These are phyloP conservation scores for Colletotrichum sp. DNA, from an alignment of 2,329 filamentous ascomycete genomes.

Conservation along the genomic window DNA sequence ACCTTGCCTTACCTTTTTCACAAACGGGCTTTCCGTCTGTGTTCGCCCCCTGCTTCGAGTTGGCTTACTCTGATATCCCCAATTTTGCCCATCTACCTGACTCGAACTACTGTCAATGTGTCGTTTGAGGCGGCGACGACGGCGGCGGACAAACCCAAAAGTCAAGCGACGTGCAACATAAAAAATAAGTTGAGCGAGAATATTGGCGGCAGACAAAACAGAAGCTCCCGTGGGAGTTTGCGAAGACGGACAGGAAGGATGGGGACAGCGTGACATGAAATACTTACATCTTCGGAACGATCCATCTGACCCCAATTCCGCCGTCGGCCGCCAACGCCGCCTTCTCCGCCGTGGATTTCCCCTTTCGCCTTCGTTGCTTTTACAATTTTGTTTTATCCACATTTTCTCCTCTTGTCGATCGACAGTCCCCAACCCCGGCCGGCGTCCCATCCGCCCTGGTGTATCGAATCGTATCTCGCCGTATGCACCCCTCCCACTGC, in stretches of 20 bases:
- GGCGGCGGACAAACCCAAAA: background rate
- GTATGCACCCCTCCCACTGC: constrained; percentile 1
- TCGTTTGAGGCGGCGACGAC: background rate
- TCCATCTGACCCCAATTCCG: background rate
- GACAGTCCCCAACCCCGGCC: background rate
- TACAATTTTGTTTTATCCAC: constrained; percentile 14
- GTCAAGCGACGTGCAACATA: constrained; percentile 1
- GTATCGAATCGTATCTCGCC: constrained; percentile 16
- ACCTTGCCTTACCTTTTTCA: background rate
- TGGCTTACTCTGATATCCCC: background rate
- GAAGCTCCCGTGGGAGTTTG: background rate
- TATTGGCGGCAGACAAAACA: background rate
- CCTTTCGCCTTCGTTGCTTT: background rate
- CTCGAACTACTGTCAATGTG: constrained; percentile 10
- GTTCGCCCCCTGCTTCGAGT: background rate
- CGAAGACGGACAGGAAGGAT: background rate
- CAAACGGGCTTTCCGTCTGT: background rate
- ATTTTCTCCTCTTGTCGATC: constrained; percentile 18
- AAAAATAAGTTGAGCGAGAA: background rate
- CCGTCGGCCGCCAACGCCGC: background rate
- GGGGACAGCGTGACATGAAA: background rate
- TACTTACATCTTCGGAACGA: background rate
- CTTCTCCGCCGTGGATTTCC: background rate
- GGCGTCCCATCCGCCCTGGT: constrained; percentile 7
- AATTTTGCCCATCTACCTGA: constrained; percentile 10